A percentile compares a stretch with the other conserved stretches of the same genome.
Conservation (phyloP, 129 eudicot species). For the Flaveria linearis region DNA sequence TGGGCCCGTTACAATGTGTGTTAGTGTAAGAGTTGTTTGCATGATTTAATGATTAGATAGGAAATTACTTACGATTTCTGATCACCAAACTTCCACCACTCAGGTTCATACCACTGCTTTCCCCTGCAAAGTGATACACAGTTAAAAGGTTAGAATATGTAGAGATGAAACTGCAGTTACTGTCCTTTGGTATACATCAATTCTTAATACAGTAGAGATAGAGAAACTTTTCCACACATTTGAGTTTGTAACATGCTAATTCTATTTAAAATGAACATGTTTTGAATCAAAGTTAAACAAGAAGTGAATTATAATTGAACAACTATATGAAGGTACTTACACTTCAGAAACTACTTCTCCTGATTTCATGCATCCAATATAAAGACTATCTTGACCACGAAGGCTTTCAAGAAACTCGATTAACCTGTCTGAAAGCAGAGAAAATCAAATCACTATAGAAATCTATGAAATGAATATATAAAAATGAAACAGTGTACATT, state of each 20-base stretch:
- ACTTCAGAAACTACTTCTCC: conserved; percentile 83
- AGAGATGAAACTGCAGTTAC: background rate
- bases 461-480: background rate
- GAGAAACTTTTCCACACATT: background rate
- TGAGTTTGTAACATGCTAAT: background rate
- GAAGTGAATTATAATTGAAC: background rate
- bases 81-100: conserved; percentile 99
- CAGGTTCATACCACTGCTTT: conserved; percentile 90
- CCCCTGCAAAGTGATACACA: conserved; percentile 57
- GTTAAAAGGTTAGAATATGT: background rate
- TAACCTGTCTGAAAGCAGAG: conserved; percentile 58
- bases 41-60: background rate
- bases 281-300: background rate
- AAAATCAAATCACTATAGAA: background rate
- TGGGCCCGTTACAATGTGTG: background rate
- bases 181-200: background rate
- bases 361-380: conserved; percentile 93
- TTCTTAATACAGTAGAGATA: background rate
- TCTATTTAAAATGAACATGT: background rate
- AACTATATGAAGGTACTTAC: conserved; percentile 41
- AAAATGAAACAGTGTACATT: background rate
- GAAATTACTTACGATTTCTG: conserved; percentile 73
- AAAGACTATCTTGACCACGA: conserved; percentile 65
- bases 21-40: background rate
- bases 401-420: conserved; percentile 76